phyloP scores from a whole-genome alignment of 1,139 yeast species.

The Entelexis paramagnoliae region DNA sequence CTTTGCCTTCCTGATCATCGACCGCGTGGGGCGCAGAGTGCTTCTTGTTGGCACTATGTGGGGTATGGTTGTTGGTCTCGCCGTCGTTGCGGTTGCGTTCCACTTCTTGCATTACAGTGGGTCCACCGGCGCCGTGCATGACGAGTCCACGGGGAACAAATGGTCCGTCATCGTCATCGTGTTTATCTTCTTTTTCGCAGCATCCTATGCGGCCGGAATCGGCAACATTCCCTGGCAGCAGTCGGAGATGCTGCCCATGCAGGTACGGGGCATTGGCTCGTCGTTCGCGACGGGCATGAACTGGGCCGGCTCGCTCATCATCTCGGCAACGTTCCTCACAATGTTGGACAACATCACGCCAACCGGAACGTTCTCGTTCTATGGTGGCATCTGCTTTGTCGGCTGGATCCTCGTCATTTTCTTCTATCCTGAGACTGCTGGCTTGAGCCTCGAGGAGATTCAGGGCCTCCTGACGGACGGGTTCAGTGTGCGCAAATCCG shows the following conservation, averaged over 20 bases:
- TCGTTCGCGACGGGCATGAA: slow-evolving; percentile 88
- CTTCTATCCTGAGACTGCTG: slow-evolving; percentile 86
- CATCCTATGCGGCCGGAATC: slow-evolving; percentile 83
- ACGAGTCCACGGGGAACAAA: slow-evolving; percentile 40
- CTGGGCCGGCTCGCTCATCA: slow-evolving; percentile 90
- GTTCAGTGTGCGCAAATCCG: slow-evolving; percentile 68
- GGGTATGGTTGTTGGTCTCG: slow-evolving; percentile 66
- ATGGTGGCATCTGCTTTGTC: slow-evolving; percentile 67
- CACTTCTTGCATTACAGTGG: slow-evolving; percentile 57
- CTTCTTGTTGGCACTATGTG: slow-evolving; percentile 68
- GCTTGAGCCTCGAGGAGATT: slow-evolving; percentile 83
- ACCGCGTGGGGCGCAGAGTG: slow-evolving; percentile 72
- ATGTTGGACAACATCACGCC: slow-evolving; percentile 92
- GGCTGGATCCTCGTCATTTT: slow-evolving; percentile 66
- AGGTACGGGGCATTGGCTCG: slow-evolving; percentile 84
- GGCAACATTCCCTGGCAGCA: slow-evolving; percentile 99
- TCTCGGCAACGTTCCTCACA: slow-evolving; percentile 83
- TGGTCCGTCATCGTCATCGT: slow-evolving; percentile 85
- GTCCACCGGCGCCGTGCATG: slow-evolving; percentile 36
- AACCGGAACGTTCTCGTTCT: slow-evolving; percentile 83
- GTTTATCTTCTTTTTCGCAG: slow-evolving; percentile 78
- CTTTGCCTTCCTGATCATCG: slow-evolving; percentile 74
- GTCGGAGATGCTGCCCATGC: slow-evolving; percentile 84
- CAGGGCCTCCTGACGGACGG: slow-evolving; percentile 71
- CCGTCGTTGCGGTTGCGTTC: slow-evolving; percentile 78